Evolutionary conservation across 2,329 filamentous ascomycete genomes (phyloP).

Genomic region (Claviceps capensis): DNA sequence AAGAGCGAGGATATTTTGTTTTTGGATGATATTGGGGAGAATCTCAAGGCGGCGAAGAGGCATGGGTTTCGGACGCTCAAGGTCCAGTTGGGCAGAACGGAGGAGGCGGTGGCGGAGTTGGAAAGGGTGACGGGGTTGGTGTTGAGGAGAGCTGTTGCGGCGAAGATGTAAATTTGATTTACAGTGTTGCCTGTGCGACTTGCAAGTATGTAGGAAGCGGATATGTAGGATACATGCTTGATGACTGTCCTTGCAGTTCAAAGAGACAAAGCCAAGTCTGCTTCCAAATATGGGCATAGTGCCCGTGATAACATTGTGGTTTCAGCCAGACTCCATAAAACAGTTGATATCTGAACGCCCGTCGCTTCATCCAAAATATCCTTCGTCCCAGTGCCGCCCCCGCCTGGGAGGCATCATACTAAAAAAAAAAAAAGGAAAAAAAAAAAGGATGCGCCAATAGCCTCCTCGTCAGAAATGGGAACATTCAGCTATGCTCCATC

Average conservation of each 20-base stretch:
- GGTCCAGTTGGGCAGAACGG: slow-evolving; percentile 63
- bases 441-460: background rate
- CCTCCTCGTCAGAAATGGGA: background rate
- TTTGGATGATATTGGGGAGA: slow-evolving; percentile 88
- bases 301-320: background rate
- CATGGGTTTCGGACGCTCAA: slow-evolving; percentile 74
- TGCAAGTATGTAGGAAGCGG: no score
- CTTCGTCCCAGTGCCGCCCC: background rate
- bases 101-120: slow-evolving; percentile 69
- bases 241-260: background rate
- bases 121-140: slow-evolving; percentile 60
- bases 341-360: background rate
- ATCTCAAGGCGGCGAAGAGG: slow-evolving; percentile 64
- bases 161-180: slow-evolving; percentile 24
- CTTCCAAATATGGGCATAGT: background rate
- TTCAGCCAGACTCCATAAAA: background rate
- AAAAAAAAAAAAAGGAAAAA: background rate
- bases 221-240: no score
- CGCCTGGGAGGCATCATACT: background rate
- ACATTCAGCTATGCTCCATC: background rate
- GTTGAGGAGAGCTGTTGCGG: slow-evolving; percentile 35
- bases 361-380: background rate
- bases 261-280: no score
- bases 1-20: slow-evolving; percentile 62
- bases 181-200: no score